Evolutionary conservation across 208 protist species (phyloP), one percentile per base, ranked within the genome.

Genomic region (Lotmaria passim): DNA sequence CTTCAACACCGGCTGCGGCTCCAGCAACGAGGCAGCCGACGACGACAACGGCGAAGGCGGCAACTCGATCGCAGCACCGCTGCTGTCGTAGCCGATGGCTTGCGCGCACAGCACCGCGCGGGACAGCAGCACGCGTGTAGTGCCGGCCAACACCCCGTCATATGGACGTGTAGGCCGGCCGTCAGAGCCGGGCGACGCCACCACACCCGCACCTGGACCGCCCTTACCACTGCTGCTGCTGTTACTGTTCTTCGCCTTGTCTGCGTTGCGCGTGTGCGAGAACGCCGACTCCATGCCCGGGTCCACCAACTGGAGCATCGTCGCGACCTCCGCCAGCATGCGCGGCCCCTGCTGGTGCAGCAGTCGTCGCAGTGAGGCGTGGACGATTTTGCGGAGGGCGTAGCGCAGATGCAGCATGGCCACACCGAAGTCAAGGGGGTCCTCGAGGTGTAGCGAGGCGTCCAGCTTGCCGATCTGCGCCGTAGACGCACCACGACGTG

Each of bases 381-480:
- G 91, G 31, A 96, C 81, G 23, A 94, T 78, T 60, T 96, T 96
- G 52, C 86, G 81, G 34, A 96, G 77, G 4, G 91, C 91, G 80
- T 90, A 96, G 26, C 81, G 80, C 17, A 94, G 57, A 61, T 96
- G 91, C 62, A 96, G 85, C 56, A 96, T 26, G 14, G 73, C 85
- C 28, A 96, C 86, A 14, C 87, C 88, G 72, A 85, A 93, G 72
- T 96, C 79, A 21, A 70, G 78, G 12, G 86, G 88, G 38, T 95
- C 86, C 64, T 90, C 86, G 43, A 96, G 66, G 50, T 81, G 79
- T 15, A 93, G 78, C 3, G 86, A 76, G 0, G 82, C 81, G 62
- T 93, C 86, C 21, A 91, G 53, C 53, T 81, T 71, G 2, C 69
- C 64, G 15, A 70, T 60, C 34, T 62, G 46, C 0, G 57, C 24